Evolutionary conservation across 495 filamentous ascomycete genomes (phyloP).

Genomic region (Neurospora hispaniola): DNA sequence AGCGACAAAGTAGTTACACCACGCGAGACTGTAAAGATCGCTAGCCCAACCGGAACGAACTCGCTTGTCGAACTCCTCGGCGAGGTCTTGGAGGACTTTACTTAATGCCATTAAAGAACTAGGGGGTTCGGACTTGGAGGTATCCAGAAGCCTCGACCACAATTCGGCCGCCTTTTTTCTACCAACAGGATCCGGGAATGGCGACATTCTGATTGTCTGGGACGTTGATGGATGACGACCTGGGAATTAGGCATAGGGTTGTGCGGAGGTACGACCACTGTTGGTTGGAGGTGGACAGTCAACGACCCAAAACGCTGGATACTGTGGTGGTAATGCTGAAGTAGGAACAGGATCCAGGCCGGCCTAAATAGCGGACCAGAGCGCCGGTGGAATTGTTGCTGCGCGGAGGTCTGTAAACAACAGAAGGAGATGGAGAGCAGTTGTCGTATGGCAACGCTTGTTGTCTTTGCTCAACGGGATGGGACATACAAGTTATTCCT

Average conservation of each 20-base stretch:
- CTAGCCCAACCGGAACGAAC: accelerated
- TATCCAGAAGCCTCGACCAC: neutral
- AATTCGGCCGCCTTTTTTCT: neutral
- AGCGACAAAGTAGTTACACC: neutral
- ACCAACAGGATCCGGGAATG: neutral
- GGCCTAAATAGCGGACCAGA: neutral
- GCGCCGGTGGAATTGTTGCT: neutral
- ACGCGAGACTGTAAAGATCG: neutral
- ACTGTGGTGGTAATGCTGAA: neutral
- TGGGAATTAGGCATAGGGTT: neutral
- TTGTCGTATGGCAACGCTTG: neutral
- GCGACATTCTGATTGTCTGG: neutral
- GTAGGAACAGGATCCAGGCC: neutral
- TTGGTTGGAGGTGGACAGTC: neutral
- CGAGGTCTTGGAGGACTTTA: neutral
- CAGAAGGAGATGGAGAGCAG: neutral
- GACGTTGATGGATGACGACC: neutral
- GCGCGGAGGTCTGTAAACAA: neutral
- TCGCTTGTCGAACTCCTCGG: neutral
- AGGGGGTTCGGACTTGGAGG: no score
- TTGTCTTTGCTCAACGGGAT: neutral
- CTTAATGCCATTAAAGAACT: no score
- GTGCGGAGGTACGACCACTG: neutral
- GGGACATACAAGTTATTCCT: neutral
- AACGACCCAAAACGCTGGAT: neutral